Evolutionary conservation across 768 basidiomycete species (phyloP).

Genomic region (Mycena vulgaris): DNA sequence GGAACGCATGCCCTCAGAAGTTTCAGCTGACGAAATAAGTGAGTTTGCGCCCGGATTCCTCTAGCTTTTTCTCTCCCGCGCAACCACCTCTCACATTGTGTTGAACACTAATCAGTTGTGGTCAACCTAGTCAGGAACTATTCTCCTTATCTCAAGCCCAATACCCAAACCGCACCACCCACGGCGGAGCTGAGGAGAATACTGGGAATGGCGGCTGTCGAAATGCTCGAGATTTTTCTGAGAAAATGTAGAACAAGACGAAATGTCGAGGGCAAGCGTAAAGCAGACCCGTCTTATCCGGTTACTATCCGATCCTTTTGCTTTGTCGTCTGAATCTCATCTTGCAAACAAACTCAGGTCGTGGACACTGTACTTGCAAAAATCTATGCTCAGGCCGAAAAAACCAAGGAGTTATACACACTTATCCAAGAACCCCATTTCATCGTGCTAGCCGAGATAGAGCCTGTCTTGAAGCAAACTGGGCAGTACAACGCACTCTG

Average conservation of each 20-base stretch:
- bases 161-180: slow-evolving; percentile 77
- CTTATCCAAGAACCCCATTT: slow-evolving; percentile 70
- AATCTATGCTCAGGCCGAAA: slow-evolving; percentile 74
- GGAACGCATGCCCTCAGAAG: slow-evolving; percentile 78
- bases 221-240: slow-evolving; percentile 83
- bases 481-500: slow-evolving; percentile 75
- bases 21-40: slow-evolving; percentile 89
- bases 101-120: slow-evolving; percentile 85
- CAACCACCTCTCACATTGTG: slow-evolving; percentile 49
- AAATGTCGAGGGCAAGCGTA: slow-evolving; percentile 45
- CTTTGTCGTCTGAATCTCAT: background rate
- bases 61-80: slow-evolving; percentile 39
- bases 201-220: slow-evolving; percentile 74
- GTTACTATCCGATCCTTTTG: slow-evolving; percentile 11
- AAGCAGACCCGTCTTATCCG: slow-evolving; percentile 37
- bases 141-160: slow-evolving; percentile 80
- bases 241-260: slow-evolving; percentile 70
- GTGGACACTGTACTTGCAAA: slow-evolving; percentile 90
- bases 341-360: slow-evolving; percentile 59
- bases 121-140: slow-evolving; percentile 94
- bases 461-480: slow-evolving; percentile 64
- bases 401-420: slow-evolving; percentile 72
- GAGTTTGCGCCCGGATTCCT: slow-evolving; percentile 59
- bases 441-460: slow-evolving; percentile 74
- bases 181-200: slow-evolving; percentile 79